Evolutionary conservation across 768 basidiomycete genomes (phyloP).

Genomic region (Termitomyces sp.): DNA sequence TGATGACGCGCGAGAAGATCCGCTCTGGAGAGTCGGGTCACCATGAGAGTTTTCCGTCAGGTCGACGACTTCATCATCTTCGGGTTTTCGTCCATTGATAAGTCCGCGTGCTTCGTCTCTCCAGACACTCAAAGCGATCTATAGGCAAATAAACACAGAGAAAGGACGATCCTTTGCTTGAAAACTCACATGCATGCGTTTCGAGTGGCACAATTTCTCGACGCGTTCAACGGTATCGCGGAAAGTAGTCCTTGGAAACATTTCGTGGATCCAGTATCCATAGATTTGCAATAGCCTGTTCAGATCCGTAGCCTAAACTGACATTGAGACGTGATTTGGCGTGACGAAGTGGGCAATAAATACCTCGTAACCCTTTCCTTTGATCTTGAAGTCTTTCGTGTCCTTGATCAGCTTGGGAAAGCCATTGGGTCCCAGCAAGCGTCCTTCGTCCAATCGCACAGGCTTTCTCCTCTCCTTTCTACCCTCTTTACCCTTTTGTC

Average conservation of each 20-base stretch:
- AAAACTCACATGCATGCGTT: constrained; percentile 72
- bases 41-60: constrained; percentile 23
- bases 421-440: constrained; percentile 69
- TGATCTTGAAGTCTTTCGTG: constrained; percentile 73
- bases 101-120: constrained; percentile 57
- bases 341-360: constrained; percentile 7
- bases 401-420: constrained; percentile 78
- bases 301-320: constrained; percentile 71
- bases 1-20: constrained; percentile 13
- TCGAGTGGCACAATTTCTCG: constrained; percentile 85
- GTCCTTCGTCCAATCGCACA: constrained; percentile 68
- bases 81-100: constrained; percentile 17
- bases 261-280: constrained; percentile 91
- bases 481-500: constrained; percentile 18
- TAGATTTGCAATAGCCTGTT: constrained; percentile 78
- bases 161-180: background rate
- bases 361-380: constrained; percentile 94
- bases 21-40: constrained; percentile 11
- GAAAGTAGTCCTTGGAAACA: constrained; percentile 90
- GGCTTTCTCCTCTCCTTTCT: constrained; percentile 48
- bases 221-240: constrained; percentile 80
- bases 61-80: constrained; percentile 16
- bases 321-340: background rate
- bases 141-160: constrained; percentile 4
- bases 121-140: constrained; percentile 78